These are phyloP conservation scores for Rutstroemia sp. DNA, from an alignment of 2,329 filamentous ascomycete genomes.

Conservation along the genomic window DNA sequence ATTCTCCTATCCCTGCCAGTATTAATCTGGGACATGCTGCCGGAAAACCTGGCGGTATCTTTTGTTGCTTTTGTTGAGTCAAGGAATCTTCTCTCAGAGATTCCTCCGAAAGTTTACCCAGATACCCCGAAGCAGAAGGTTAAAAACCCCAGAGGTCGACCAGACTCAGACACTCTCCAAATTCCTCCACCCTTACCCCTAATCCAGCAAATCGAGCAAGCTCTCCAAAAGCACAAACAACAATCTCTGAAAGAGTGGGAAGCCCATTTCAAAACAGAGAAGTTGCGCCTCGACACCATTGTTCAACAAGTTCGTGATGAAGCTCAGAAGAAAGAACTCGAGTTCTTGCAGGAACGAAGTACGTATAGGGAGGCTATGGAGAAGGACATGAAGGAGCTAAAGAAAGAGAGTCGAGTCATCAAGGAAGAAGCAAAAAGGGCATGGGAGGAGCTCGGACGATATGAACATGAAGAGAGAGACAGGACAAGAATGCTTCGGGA, in stretches of 20 bases:
- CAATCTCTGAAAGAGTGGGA: slow-evolving; percentile 8
- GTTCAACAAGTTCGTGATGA: slow-evolving; percentile 7
- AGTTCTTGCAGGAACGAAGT: slow-evolving; percentile 2
- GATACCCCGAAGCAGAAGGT: background rate
- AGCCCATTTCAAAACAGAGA: slow-evolving; percentile 4
- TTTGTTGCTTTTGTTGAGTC: slow-evolving; percentile 54
- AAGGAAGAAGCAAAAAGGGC: slow-evolving; percentile 77
- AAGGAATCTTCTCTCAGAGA: slow-evolving; percentile 7
- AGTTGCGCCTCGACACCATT: slow-evolving; percentile 5
- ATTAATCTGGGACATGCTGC: slow-evolving; percentile 52
- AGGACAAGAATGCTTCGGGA: slow-evolving; percentile 74
- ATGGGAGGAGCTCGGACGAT: slow-evolving; percentile 91
- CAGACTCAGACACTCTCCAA: slow-evolving; percentile 7
- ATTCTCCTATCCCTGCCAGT: slow-evolving; percentile 51
- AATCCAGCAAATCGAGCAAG: slow-evolving; percentile 8
- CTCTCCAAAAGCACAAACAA: slow-evolving; percentile 8
- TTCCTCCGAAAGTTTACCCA: background rate
- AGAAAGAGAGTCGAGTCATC: slow-evolving; percentile 8
- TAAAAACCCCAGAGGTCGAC: background rate
- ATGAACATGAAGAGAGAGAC: slow-evolving; percentile 89
- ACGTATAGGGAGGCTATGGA: background rate
- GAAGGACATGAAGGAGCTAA: slow-evolving; percentile 6
- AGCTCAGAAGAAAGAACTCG: slow-evolving; percentile 7
- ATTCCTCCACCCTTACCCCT: slow-evolving; percentile 6
- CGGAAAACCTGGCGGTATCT: slow-evolving; percentile 48